Evolutionary conservation across 345 rosid species (phyloP).

Genomic region (Sonneratia caseolaris): DNA sequence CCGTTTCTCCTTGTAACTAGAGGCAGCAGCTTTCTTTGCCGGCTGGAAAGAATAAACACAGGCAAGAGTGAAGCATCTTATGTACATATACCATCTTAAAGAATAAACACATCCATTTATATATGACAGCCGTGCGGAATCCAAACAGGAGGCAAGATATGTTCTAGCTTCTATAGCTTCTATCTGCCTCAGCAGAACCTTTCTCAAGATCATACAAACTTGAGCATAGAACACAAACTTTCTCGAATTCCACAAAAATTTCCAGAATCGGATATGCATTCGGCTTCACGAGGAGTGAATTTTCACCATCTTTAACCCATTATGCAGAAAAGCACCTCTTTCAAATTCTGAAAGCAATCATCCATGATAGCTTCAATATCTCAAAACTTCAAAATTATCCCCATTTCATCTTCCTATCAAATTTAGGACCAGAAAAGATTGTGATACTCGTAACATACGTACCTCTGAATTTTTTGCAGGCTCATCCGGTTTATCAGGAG

Average conservation of each 20-base stretch:
- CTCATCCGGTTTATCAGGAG: conserved; percentile 19
- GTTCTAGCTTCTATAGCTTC: neutral
- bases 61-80: neutral
- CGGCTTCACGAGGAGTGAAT: neutral
- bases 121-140: neutral
- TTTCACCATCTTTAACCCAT: neutral
- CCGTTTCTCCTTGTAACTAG: conserved; percentile 42
- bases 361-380: neutral
- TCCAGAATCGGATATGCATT: too few species aligned
- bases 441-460: neutral
- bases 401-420: neutral
- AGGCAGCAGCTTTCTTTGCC: conserved; percentile 19
- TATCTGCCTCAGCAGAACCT: neutral
- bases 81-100: neutral
- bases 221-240: too few species aligned
- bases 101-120: neutral
- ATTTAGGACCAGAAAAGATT: neutral
- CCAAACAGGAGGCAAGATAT: neutral
- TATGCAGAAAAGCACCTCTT: neutral
- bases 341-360: neutral
- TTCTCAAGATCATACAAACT: neutral
- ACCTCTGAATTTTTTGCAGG: conserved; percentile 26
- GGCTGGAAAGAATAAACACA: conserved; percentile 19
- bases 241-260: too few species aligned
- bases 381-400: neutral